Evolutionary conservation across 192 early-diverging fungal species (phyloP).

Genomic region (Coemansia nantahalensis): DNA sequence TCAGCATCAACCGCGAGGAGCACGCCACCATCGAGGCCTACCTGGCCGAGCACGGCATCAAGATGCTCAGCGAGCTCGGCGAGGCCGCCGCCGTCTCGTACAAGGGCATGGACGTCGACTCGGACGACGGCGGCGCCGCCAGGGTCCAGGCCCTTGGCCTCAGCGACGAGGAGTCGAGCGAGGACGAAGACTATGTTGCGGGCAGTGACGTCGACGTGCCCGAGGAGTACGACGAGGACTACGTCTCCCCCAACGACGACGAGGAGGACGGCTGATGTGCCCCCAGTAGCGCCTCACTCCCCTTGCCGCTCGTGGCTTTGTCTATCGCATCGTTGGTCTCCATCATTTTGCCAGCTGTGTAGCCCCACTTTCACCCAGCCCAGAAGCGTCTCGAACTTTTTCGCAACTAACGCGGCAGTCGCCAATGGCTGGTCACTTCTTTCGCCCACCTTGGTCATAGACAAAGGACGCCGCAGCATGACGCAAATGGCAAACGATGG

Average conservation of each 20-base stretch:
- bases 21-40: constrained; percentile 78
- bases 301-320: neutral
- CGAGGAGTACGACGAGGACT: constrained; percentile 75
- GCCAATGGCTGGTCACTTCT: no score
- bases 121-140: constrained; percentile 18
- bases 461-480: no score
- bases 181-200: constrained; percentile 90
- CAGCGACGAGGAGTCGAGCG: constrained; percentile 68
- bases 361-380: neutral
- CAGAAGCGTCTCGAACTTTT: no score
- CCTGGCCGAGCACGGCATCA: constrained; percentile 78
- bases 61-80: constrained; percentile 70
- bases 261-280: constrained; percentile 2
- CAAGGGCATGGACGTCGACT: constrained; percentile 42
- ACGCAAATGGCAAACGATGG: no score
- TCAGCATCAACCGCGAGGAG: constrained; percentile 89
- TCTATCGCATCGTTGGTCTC: neutral
- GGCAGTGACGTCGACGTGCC: constrained; percentile 71
- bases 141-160: constrained; percentile 41
- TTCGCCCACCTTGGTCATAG: no score
- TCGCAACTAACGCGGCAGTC: no score
- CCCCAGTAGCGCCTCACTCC: no score
- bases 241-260: constrained; percentile 32
- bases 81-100: constrained; percentile 49
- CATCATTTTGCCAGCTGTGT: neutral